A percentile compares a stretch with the other conserved stretches of the same genome.
phyloP scores from a whole-genome alignment of 176 grass and related monocot species.

The Oryza australiensis region DNA sequence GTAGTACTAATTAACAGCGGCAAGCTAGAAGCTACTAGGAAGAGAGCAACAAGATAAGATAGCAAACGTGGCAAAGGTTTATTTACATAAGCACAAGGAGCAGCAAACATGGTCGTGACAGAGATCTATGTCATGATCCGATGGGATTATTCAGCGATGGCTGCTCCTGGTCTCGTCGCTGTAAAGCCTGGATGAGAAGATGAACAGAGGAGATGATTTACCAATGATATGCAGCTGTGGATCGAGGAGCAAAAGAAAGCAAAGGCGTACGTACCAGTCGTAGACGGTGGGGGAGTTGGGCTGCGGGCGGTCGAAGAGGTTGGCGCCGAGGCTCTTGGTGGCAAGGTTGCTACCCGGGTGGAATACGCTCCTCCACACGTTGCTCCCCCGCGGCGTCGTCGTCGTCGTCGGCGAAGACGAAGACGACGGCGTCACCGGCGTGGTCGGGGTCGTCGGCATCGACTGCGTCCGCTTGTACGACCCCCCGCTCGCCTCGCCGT shows the following conservation, averaged over 20 bases:
- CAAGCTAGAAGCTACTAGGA: neutral
- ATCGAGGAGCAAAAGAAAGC: neutral
- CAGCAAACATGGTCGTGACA: constrained; percentile 34
- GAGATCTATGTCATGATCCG: neutral
- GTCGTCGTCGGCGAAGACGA: neutral
- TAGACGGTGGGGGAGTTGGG: constrained; percentile 92
- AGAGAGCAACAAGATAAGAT: neutral
- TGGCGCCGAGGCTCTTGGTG: constrained; percentile 63
- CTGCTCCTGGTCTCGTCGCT: constrained; percentile 81
- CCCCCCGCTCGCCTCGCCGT: neutral
- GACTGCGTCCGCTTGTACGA: constrained; percentile 53
- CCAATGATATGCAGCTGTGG: no score
- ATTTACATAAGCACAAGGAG: constrained; percentile 44
- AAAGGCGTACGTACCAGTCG: constrained; percentile 65
- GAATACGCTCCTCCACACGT: constrained; percentile 98
- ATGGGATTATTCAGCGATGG: constrained; percentile 52
- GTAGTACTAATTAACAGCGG: neutral
- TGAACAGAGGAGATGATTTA: no score
- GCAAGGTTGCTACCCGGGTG: constrained; percentile 95
- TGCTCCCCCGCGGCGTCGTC: constrained; percentile 42
- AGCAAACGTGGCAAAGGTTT: no score
- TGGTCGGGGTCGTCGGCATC: constrained; percentile 68
- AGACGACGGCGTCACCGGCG: constrained; percentile 62
- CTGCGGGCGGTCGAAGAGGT: constrained; percentile 85
- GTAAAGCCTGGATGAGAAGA: constrained; percentile 60